Percentiles rank a stretch among this genome's conserved stretches.
Conservation (phyloP, 345 rosid species). For the Gossypium stocksii region DNA sequence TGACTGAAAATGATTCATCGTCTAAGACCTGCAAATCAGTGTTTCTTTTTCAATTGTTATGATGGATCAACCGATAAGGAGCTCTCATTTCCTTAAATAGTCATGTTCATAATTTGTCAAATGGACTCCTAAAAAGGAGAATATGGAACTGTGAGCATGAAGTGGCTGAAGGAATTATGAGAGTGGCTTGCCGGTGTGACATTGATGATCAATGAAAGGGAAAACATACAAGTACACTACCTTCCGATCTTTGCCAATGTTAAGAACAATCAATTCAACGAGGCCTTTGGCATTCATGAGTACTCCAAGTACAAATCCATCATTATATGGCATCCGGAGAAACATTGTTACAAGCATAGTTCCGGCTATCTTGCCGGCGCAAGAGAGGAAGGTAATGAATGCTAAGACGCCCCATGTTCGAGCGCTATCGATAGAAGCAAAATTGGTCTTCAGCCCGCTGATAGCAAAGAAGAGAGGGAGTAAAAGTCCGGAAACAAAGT, state of each 20-base stretch:
- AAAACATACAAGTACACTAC: constrained; percentile 24
- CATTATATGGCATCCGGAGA: constrained; percentile 66
- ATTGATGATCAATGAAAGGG: not conserved
- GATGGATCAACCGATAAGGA: no score
- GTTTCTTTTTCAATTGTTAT: no score
- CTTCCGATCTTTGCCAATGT: constrained; percentile 82
- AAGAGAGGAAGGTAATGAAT: constrained; percentile 48
- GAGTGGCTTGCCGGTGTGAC: no score
- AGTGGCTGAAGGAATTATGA: no score
- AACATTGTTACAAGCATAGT: constrained; percentile 49
- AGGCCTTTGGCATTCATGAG: constrained; percentile 95
- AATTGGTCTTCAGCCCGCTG: constrained; percentile 80
- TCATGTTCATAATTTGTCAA: no score
- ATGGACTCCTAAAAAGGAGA: no score
- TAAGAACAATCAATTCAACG: constrained; percentile 85
- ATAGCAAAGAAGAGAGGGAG: constrained; percentile 91
- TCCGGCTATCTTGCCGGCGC: constrained; percentile 68
- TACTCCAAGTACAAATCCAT: constrained; percentile 79
- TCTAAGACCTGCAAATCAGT: constrained; percentile 55
- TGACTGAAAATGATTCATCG: constrained; percentile 65
- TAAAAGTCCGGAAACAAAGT: constrained; percentile 88
- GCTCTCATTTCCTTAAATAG: no score
- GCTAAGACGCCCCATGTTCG: constrained; percentile 44
- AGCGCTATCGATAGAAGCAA: constrained; percentile 34
- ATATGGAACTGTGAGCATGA: no score